phyloP scores from a whole-genome alignment of 2,329 filamentous ascomycete genomes.

The Lasiodiplodia citricola region DNA sequence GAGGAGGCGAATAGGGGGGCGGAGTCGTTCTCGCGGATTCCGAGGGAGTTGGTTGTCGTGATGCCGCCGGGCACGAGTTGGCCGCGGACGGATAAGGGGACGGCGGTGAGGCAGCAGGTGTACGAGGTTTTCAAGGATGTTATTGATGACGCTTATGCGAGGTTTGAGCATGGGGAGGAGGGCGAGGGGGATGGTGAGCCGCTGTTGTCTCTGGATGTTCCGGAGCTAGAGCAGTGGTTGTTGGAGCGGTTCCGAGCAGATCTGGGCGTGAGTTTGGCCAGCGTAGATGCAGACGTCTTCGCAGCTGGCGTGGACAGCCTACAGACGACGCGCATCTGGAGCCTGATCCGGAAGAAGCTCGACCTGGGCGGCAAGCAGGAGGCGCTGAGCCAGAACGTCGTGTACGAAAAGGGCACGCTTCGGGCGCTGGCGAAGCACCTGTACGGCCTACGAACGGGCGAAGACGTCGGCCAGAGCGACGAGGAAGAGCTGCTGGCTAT shows the following conservation, averaged over 20 bases:
- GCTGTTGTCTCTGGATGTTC: constrained; percentile 33
- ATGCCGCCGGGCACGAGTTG: constrained; percentile 39
- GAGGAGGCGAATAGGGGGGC: constrained; percentile 57
- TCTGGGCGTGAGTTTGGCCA: constrained; percentile 26
- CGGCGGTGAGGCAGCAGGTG: constrained; percentile 58
- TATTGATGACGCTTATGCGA: constrained; percentile 53
- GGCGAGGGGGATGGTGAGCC: neutral
- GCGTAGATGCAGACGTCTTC: constrained; percentile 62
- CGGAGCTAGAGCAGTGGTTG: constrained; percentile 41
- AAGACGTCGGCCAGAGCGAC: constrained; percentile 39
- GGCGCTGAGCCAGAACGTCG: constrained; percentile 59
- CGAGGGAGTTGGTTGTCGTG: constrained; percentile 28
- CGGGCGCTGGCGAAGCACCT: constrained; percentile 53
- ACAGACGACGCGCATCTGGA: constrained; percentile 62
- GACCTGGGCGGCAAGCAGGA: constrained; percentile 50
- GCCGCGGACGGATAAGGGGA: constrained; percentile 62
- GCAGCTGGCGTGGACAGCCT: constrained; percentile 63
- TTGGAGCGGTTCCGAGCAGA: constrained; percentile 31
- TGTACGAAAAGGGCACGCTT: constrained; percentile 63
- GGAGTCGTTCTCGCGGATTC: constrained; percentile 38
- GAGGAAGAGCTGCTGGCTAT: constrained; percentile 55
- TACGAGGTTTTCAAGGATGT: constrained; percentile 55
- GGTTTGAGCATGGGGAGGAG: constrained; percentile 27
- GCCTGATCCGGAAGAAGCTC: constrained; percentile 41
- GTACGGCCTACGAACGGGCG: constrained; percentile 48